Conservation (phyloP, 2,329 filamentous ascomycete genomes). For the Tetracladium maxilliforme region DNA sequence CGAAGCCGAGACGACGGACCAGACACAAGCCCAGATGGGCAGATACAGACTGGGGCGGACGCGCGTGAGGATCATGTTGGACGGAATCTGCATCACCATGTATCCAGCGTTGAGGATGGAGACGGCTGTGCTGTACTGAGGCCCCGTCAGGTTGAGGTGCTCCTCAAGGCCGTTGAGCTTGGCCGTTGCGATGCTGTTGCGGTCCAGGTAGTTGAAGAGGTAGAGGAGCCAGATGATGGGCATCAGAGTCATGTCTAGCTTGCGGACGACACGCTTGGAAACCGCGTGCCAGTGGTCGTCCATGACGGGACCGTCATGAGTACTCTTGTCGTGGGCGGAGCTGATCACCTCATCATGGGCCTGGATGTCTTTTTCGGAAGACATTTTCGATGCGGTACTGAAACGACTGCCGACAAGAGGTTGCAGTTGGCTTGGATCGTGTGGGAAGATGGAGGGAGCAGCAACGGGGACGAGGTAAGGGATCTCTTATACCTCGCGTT, state of each 20-base stretch:
- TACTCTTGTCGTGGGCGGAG: too few relatives aligned
- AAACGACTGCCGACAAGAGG: too few relatives aligned
- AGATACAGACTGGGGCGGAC: background rate
- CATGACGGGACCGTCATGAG: too few relatives aligned
- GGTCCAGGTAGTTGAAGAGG: constrained; percentile 32
- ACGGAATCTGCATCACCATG: constrained; percentile 2
- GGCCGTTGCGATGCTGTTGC: constrained; percentile 24
- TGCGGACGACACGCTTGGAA: constrained; percentile 2
- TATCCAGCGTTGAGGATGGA: too few relatives aligned
- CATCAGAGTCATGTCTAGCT: constrained; percentile 5
- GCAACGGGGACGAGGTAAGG: too few relatives aligned
- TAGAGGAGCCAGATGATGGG: constrained; percentile 14
- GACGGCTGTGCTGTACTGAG: constrained; percentile 6
- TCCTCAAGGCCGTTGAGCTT: constrained; percentile 24
- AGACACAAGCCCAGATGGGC: background rate
- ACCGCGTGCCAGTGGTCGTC: too few relatives aligned
- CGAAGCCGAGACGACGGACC: background rate
- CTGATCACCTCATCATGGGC: too few relatives aligned
- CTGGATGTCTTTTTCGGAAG: too few relatives aligned
- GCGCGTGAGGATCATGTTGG: constrained; percentile 1
- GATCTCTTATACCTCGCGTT: too few relatives aligned
- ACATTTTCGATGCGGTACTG: too few relatives aligned
- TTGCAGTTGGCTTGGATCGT: too few relatives aligned
- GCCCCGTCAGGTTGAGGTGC: constrained; percentile 5
- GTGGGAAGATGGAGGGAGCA: too few relatives aligned